A percentile compares a stretch with the other conserved stretches of the same genome.
Conservation (phyloP, 495 filamentous ascomycete species). For the Aspergillus ostianus region DNA sequence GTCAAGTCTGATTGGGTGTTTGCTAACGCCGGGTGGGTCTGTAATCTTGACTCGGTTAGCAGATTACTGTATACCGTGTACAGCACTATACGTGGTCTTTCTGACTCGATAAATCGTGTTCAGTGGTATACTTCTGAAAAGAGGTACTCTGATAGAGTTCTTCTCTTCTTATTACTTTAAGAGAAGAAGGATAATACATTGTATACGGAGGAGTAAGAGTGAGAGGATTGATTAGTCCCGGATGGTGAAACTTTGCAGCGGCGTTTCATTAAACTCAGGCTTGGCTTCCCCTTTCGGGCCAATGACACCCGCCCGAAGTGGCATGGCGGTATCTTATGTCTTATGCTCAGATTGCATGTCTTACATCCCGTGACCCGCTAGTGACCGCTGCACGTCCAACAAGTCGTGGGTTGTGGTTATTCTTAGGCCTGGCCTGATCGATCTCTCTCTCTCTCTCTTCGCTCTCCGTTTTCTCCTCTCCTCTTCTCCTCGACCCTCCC, state of each 20-base stretch:
- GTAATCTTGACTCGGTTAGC: too few species aligned
- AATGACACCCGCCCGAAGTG: background rate
- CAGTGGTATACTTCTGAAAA: too few species aligned
- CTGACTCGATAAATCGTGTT: too few species aligned
- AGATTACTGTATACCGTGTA: too few species aligned
- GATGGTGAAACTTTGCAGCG: conserved; percentile 15
- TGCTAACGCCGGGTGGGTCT: too few species aligned
- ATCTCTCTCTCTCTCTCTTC: conserved; percentile 8
- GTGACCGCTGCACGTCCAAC: conserved; percentile 23
- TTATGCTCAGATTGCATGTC: too few species aligned
- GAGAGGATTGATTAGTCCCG: background rate
- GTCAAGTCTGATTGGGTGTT: background rate
- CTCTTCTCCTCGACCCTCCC: background rate
- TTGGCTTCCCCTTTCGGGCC: conserved; percentile 13
- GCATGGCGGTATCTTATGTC: conserved; percentile 5
- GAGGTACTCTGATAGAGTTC: too few species aligned
- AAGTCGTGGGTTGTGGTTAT: conserved; percentile 19
- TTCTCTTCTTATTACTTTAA: too few species aligned
- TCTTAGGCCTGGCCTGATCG: conserved; percentile 22
- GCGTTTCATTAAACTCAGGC: conserved; percentile 22
- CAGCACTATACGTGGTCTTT: too few species aligned
- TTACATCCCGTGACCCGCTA: conserved; percentile 6
- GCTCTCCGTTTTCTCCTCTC: conserved; percentile 6
- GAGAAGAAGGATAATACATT: background rate
- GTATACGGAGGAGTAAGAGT: background rate